Evolutionary conservation across 768 basidiomycete genomes (phyloP).

Genomic region (Mycena galericulata): DNA sequence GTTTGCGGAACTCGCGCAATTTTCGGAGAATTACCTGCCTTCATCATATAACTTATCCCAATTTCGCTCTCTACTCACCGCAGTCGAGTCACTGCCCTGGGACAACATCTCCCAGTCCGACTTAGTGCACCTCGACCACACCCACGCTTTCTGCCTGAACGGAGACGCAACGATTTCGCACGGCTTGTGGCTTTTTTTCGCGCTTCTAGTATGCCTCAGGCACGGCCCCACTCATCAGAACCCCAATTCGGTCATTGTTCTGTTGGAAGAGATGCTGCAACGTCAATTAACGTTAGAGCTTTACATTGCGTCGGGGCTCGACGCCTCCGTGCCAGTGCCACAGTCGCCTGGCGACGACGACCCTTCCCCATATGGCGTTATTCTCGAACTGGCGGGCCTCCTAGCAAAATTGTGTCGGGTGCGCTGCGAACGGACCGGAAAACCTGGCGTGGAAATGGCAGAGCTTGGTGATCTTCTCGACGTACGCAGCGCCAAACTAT

Average conservation of each 20-base stretch:
- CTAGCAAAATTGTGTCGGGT: constrained; percentile 43
- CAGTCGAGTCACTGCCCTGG: constrained; percentile 25
- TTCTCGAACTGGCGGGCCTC: constrained; percentile 29
- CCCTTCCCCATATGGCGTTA: constrained; percentile 23
- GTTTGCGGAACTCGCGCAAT: constrained; percentile 43
- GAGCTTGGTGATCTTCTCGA: constrained; percentile 54
- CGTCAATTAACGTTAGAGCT: constrained; percentile 31
- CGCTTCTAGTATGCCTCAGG: constrained; percentile 40
- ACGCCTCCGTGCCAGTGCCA: constrained; percentile 30
- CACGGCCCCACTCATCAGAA: neutral
- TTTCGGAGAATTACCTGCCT: constrained; percentile 28
- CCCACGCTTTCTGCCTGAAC: constrained; percentile 53
- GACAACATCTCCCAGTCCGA: constrained; percentile 37
- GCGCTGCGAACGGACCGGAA: constrained; percentile 46
- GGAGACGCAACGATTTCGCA: constrained; percentile 65
- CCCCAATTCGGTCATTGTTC: constrained; percentile 12
- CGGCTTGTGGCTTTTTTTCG: constrained; percentile 61
- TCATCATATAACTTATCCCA: constrained; percentile 7
- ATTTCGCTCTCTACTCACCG: constrained; percentile 16
- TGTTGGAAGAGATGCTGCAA: constrained; percentile 19
- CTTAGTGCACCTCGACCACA: constrained; percentile 32
- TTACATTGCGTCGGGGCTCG: constrained; percentile 3
- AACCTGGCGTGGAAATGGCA: constrained; percentile 32
- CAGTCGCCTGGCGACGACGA: constrained; percentile 26
- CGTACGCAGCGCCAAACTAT: constrained; percentile 40